Evolutionary conservation across 164 flowering plant species (phyloP).

Genomic region (Chloranthus sessilifolius): DNA sequence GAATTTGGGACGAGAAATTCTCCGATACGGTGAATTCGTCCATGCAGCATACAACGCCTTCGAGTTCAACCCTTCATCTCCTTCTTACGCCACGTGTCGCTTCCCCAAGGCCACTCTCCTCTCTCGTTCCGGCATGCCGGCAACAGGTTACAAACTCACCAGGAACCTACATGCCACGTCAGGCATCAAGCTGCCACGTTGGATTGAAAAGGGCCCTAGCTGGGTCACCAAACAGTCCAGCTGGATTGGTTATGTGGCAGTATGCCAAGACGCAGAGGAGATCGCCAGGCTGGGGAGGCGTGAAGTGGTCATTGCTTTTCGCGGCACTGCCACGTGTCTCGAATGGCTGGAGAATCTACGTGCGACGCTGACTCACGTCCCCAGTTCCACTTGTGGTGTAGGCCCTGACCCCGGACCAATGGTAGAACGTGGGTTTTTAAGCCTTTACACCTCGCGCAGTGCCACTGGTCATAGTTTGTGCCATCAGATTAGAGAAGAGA

Average conservation of each 20-base stretch:
- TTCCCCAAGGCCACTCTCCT: constrained; percentile 32
- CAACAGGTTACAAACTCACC: constrained; percentile 48
- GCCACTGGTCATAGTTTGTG: constrained; percentile 29
- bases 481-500: constrained; percentile 41
- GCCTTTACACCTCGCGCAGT: constrained; percentile 48
- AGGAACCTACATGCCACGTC: constrained; percentile 53
- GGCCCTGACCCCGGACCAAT: constrained; percentile 28
- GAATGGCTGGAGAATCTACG: constrained; percentile 88
- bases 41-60: constrained; percentile 60
- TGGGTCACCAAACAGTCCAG: constrained; percentile 51
- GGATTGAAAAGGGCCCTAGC: constrained; percentile 35
- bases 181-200: constrained; percentile 48
- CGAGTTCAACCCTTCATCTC: constrained; percentile 60
- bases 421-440: constrained; percentile 76
- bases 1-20: constrained; percentile 47
- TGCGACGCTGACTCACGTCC: constrained; percentile 41
- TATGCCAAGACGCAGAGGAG: constrained; percentile 53
- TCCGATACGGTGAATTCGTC: constrained; percentile 69
- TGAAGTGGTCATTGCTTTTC: constrained; percentile 60
- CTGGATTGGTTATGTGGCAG: constrained; percentile 87
- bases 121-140: constrained; percentile 23
- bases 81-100: constrained; percentile 42
- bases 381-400: constrained; percentile 4
- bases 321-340: constrained; percentile 77
- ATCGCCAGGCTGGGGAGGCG: constrained; percentile 66